Base-by-base conservation (phyloP, 2,329 filamentous ascomycete genomes). In the Fusarium proliferatum region DNA sequence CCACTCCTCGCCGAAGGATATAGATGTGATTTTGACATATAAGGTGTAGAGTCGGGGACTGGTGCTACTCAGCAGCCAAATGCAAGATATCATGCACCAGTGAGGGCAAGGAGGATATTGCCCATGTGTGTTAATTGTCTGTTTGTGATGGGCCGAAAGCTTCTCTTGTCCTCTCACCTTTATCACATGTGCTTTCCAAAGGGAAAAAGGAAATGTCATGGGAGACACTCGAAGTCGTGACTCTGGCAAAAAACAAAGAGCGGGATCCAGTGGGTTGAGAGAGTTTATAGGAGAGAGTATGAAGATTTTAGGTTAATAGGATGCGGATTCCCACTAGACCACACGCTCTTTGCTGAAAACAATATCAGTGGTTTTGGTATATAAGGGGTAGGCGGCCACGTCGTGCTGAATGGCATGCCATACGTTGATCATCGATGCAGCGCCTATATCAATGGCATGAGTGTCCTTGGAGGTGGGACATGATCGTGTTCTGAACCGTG, bases 261-360 rank as follows among this genome's bases (percentile, higher is more conserved):
- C 30, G n/a, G 41, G 41, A 19, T 6, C 41, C 6, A 46, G 55
- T 28, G 41, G 30, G 55, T 13, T 58, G 23, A 36, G 30, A 49
- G n/a, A 28, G 30, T 36, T 49, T 49, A 13, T 42, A 61, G 58
- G 48, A 17, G 58, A 39, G 58, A 23, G 16, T 28, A 42, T 34
- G n/a, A 28, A 39, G 49, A 42, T 42, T 61, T 56, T 36, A 61
- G 58, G 48, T 61, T 61, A 42, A 28, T 61, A 56, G 48, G 48
- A 34, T 43, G 64, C 43, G 43, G 12, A 43, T 23, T 66, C 48
- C 60, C 51, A 58, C 33, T 45, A 45, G 51, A 62, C 59, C 60
- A 62, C 57, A 33, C 28, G 23, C 60, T 62, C 60, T 58, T 62
- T 55, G 51, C 13, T 46, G 26, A n/a, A 19, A 26, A 28, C 13